Evolutionary conservation across 2,329 filamentous ascomycete genomes (phyloP), one percentile per base, ranked within the genome.

Genomic region (Beauveria scarabaeidicola): DNA sequence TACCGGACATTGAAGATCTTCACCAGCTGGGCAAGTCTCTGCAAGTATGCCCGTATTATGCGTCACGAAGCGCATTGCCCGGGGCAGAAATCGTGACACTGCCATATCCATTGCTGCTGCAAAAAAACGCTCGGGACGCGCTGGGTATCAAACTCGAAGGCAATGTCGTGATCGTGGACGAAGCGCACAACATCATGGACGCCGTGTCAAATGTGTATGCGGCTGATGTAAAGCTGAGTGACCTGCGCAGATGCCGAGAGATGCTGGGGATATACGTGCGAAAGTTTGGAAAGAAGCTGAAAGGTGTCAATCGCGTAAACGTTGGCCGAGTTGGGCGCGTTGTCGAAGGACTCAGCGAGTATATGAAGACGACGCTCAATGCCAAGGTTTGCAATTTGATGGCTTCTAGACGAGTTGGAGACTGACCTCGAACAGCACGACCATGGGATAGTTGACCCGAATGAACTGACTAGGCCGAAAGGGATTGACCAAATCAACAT

Each of bases 131-230:
- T 0, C 81, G 94, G 52, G 92, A 97, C 62, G 91, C 94, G 0
- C 79, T 99, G 0, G 88, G 89, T 0, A 85, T 99, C 47, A 93
- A 88, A 25, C 74, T 99, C 9, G 91, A 95, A 66, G 85, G 86
- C 5, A 94, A 96, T 68, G 80, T 99, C 0, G 86, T 99, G n/a
- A 89, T 99, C 27, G 90, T 99, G 52, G 94, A 99, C 66, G 94
- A 99, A 76, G 94, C 94, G 0, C 94, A 99, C 70, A 99, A 99
- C 69, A 83, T 99, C 56, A 96, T 97, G 88, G 92, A 97, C 70
- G 91, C 93, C 0, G 90, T 99, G 50, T 84, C 90, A 17, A 88
- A 86, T 50, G 94, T 96, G 38, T 86, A 97, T 70, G 92, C 92
- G 0, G 84, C 90, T 0, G 84, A 89, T 40, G 81, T 97, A 21